A percentile compares a stretch with the other conserved stretches of the same genome.
Evolutionary conservation across 2,329 filamentous ascomycete genomes (phyloP).

Genomic region (Fusarium sp.): DNA sequence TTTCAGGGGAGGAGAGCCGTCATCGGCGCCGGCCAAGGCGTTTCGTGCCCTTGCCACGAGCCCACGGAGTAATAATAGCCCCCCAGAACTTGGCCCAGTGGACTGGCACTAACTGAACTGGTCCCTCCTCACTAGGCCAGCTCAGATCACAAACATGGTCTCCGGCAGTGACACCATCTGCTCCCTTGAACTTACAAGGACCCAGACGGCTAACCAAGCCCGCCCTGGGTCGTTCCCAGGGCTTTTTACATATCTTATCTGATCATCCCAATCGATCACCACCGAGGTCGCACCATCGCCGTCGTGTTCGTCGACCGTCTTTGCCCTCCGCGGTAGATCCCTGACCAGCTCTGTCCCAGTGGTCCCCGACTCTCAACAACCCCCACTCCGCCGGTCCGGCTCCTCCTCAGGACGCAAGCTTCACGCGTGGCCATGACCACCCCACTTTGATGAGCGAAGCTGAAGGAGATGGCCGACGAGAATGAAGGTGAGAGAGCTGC

Average conservation of each 20-base stretch:
- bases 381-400: conserved; percentile 30
- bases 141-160: conserved; percentile 11
- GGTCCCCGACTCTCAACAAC: conserved; percentile 15
- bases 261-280: conserved; percentile 57
- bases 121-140: conserved; percentile 9
- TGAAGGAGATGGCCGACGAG: not conserved
- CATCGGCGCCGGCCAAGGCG: conserved; percentile 32
- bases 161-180: conserved; percentile 27
- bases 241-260: conserved; percentile 38
- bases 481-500: not conserved
- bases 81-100: conserved; percentile 10
- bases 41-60: conserved; percentile 20
- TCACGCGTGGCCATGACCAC: conserved; percentile 16
- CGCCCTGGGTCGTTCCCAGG: conserved; percentile 2
- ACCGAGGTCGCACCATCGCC: conserved; percentile 39
- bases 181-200: conserved; percentile 18
- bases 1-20: conserved; percentile 29
- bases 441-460: conserved; percentile 28
- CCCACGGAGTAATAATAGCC: conserved; percentile 22
- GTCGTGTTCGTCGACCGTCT: conserved; percentile 3
- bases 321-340: conserved; percentile 14
- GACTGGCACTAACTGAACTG: conserved; percentile 3
- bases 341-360: conserved; percentile 19
- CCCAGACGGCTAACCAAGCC: conserved; percentile 16
- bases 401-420: conserved; percentile 18